Percentiles rank a stretch among this genome's conserved stretches.
Conservation (phyloP, 768 basidiomycete genomes). For the Phaeotremella fagi region DNA sequence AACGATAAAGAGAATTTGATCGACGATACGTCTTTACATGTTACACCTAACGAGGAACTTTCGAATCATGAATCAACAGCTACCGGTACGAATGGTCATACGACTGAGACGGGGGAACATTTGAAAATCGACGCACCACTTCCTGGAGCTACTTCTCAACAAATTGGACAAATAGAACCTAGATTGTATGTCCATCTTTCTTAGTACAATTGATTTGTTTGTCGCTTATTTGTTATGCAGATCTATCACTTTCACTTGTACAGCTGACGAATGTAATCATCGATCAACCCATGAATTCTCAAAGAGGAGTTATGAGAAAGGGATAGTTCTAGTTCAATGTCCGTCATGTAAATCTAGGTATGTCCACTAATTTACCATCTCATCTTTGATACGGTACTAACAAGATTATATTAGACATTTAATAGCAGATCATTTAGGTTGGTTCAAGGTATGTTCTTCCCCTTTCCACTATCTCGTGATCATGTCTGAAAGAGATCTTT, state of each 20-base stretch:
- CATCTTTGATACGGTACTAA: not conserved
- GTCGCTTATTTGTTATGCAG: constrained; percentile 9
- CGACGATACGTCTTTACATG: too few species aligned
- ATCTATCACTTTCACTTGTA: constrained; percentile 48
- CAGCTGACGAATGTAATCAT: constrained; percentile 55
- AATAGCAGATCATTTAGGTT: constrained; percentile 49
- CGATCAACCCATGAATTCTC: constrained; percentile 87
- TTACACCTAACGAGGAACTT: too few species aligned
- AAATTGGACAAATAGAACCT: constrained; percentile 32
- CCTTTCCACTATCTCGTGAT: not conserved
- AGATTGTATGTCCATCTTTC: constrained; percentile 26
- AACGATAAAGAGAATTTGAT: too few species aligned
- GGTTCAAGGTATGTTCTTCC: constrained; percentile 44
- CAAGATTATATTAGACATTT: constrained; percentile 29
- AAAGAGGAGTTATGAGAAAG: constrained; percentile 74
- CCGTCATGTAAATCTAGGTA: constrained; percentile 84
- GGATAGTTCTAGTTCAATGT: constrained; percentile 87
- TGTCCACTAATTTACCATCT: constrained; percentile 28
- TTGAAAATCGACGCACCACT: not conserved
- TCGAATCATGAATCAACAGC: too few species aligned
- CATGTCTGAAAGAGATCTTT: not conserved
- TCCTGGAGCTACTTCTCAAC: constrained; percentile 13
- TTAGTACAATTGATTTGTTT: not conserved
- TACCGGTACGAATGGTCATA: not conserved
- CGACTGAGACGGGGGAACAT: not conserved